phyloP scores from a whole-genome alignment of 129 eudicot species.

The Flaveria linearis region DNA sequence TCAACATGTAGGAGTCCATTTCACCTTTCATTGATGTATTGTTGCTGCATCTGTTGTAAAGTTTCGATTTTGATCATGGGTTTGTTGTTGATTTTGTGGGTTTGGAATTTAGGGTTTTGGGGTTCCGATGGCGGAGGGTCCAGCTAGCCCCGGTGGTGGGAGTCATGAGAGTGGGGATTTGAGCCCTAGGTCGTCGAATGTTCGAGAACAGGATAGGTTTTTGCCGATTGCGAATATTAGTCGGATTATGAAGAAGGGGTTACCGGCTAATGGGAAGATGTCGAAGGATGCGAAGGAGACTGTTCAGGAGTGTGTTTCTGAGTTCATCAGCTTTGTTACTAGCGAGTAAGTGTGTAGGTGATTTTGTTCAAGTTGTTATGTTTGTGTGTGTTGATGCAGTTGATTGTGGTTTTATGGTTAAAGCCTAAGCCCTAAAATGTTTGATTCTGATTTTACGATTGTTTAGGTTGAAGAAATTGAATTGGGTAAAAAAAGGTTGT shows the following conservation, averaged over 20 bases:
- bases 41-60: neutral
- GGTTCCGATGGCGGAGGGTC: constrained; percentile 57
- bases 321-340: constrained; percentile 80
- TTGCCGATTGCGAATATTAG: constrained; percentile 82
- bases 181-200: constrained; percentile 59
- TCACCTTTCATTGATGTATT: neutral
- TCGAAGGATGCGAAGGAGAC: constrained; percentile 91
- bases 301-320: constrained; percentile 88
- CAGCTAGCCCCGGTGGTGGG: constrained; percentile 63
- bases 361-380: neutral
- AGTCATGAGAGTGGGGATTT: constrained; percentile 69
- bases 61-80: neutral
- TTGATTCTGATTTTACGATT: neutral
- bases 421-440: neutral
- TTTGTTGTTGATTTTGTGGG: constrained; percentile 18
- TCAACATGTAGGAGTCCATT: neutral
- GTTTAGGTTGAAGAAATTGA: neutral
- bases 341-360: constrained; percentile 61
- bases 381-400: neutral
- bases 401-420: neutral
- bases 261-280: constrained; percentile 78
- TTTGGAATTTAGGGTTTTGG: constrained; percentile 23
- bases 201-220: constrained; percentile 81
- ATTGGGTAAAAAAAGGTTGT: neutral
- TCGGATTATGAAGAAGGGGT: constrained; percentile 81